Conservation (phyloP, 495 filamentous ascomycete species). For the Durotheca rogersii region DNA sequence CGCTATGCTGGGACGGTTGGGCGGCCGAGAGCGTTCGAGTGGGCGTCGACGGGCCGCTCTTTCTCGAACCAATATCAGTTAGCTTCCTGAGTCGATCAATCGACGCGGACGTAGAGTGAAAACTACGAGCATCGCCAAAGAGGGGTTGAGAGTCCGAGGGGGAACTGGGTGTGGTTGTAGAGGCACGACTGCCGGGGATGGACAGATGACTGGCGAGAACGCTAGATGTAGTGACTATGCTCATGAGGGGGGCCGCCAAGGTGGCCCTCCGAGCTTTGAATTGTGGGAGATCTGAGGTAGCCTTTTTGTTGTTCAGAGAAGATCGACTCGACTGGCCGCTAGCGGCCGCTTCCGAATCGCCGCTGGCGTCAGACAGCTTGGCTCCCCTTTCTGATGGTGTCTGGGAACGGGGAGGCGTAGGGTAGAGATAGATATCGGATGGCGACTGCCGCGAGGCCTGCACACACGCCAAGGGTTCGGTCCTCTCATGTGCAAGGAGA, state of each 20-base stretch:
- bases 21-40: constrained; percentile 74
- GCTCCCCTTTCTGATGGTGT: constrained; percentile 55
- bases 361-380: constrained; percentile 46
- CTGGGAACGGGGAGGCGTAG: constrained; percentile 59
- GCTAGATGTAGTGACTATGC: constrained; percentile 62
- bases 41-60: constrained; percentile 88
- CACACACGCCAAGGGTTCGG: constrained; percentile 37
- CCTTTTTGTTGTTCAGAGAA: constrained; percentile 43
- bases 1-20: constrained; percentile 39
- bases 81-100: constrained; percentile 77
- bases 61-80: constrained; percentile 74
- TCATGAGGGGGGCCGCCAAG: constrained; percentile 61
- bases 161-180: constrained; percentile 58
- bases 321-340: constrained; percentile 31
- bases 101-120: constrained; percentile 56
- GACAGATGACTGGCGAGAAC: constrained; percentile 74
- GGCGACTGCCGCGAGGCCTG: constrained; percentile 37
- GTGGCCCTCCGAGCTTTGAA: constrained; percentile 50
- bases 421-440: constrained; percentile 49
- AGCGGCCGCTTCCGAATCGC: constrained; percentile 40
- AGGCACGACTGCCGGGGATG: constrained; percentile 63
- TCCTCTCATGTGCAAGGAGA: constrained; percentile 54
- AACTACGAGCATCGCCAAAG: constrained; percentile 53
- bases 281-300: constrained; percentile 43
- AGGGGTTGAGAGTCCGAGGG: constrained; percentile 49